These are phyloP conservation scores for Pyronema omphalodes DNA, from an alignment of 495 filamentous ascomycete species.

Conservation along the genomic window DNA sequence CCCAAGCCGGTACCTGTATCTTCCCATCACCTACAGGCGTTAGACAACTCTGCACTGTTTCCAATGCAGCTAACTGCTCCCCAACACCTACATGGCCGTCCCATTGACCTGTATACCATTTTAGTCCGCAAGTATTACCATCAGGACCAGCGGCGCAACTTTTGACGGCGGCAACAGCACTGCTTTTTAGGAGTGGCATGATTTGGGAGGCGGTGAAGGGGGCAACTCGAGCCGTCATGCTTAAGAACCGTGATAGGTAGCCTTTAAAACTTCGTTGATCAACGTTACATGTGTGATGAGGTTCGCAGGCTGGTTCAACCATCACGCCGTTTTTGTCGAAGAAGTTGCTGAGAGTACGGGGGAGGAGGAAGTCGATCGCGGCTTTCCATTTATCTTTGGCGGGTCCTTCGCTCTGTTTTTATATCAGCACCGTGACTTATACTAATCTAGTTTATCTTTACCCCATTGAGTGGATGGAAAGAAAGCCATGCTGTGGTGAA, in stretches of 20 bases:
- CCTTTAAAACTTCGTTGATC: constrained; percentile 73
- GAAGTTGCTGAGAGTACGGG: constrained; percentile 31
- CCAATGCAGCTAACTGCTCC: constrained; percentile 53
- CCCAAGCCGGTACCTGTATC: constrained; percentile 25
- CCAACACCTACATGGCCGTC: constrained; percentile 45
- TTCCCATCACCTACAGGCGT: constrained; percentile 15
- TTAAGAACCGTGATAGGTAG: constrained; percentile 59
- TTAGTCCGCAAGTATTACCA: constrained; percentile 48
- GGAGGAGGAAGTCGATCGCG: constrained; percentile 28
- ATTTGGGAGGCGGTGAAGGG: constrained; percentile 43
- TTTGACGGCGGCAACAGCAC: constrained; percentile 45
- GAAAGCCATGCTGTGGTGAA: background rate
- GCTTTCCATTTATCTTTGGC: constrained; percentile 32
- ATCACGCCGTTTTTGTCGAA: constrained; percentile 40
- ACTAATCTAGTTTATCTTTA: no score
- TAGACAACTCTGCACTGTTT: constrained; percentile 41
- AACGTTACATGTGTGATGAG: constrained; percentile 38
- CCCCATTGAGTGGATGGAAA: no score
- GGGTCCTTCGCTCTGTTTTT: constrained; percentile 3
- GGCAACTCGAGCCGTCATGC: constrained; percentile 48
- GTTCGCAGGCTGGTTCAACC: constrained; percentile 58
- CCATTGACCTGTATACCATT: constrained; percentile 43
- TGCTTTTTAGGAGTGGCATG: constrained; percentile 42
- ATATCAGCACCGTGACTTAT: no score
- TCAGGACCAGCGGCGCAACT: constrained; percentile 43